A percentile compares a stretch with the other conserved stretches of the same genome.
phyloP scores from a whole-genome alignment of 2,329 filamentous ascomycete species.

The Cercospora citrullina region DNA sequence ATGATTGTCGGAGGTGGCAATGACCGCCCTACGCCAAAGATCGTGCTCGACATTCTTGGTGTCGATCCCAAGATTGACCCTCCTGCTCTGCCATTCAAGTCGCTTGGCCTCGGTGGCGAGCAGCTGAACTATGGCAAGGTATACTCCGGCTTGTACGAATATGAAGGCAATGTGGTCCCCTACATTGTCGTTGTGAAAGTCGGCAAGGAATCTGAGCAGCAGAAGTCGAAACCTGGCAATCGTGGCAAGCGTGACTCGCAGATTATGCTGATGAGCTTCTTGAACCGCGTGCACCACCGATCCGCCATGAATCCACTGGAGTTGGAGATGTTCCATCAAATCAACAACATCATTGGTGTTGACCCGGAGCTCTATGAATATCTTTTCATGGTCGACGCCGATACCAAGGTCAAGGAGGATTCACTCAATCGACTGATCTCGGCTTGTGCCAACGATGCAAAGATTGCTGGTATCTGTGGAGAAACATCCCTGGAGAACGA shows the following conservation, averaged over 20 bases:
- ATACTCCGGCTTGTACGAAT: constrained; percentile 96
- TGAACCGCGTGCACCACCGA: constrained; percentile 95
- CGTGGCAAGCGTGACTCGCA: constrained; percentile 98
- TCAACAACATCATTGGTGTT: constrained; percentile 98
- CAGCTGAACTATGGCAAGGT: constrained; percentile 99
- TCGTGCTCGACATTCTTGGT: constrained; percentile 93
- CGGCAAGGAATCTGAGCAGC: constrained; percentile 92
- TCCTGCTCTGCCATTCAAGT: constrained; percentile 90
- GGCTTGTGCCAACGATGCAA: constrained; percentile 87
- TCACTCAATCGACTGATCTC: constrained; percentile 90
- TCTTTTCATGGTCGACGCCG: constrained; percentile 94
- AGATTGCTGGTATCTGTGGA: constrained; percentile 96
- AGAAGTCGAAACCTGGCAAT: constrained; percentile 90
- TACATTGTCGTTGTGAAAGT: constrained; percentile 96
- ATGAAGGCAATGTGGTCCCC: constrained; percentile 93
- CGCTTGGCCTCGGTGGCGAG: constrained; percentile 81
- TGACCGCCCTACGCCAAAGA: constrained; percentile 94
- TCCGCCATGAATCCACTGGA: constrained; percentile 93
- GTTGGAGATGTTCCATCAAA: constrained; percentile 97
- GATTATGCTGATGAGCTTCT: constrained; percentile 92
- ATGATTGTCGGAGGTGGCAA: constrained; percentile 96
- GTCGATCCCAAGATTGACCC: constrained; percentile 97
- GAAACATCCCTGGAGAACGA: constrained; percentile 96
- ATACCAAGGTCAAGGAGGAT: constrained; percentile 91
- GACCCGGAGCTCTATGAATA: constrained; percentile 98